Percentiles rank a stretch among this genome's conserved stretches.
phyloP scores from a whole-genome alignment of 2,329 filamentous ascomycete species.

The Penicillium brasilianum region DNA sequence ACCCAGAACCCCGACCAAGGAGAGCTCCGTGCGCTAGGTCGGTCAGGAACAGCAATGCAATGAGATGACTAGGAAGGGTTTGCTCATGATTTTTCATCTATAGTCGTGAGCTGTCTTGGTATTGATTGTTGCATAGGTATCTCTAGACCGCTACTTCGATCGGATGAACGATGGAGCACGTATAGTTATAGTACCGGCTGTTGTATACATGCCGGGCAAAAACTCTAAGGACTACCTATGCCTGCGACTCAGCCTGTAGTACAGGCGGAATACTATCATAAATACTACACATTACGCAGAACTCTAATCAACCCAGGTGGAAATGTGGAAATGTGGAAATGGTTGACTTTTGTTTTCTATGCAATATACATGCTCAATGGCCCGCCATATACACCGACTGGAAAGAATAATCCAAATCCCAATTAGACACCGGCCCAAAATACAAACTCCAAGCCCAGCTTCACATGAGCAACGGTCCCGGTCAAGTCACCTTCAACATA shows the following conservation, averaged over 20 bases:
- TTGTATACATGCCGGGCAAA: no score
- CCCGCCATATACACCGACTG: conserved; percentile 34
- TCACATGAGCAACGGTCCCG: conserved; percentile 12
- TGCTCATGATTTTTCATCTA: no score
- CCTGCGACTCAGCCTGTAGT: no score
- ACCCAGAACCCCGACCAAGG: neutral
- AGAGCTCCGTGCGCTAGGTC: neutral
- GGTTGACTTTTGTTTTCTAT: conserved; percentile 31
- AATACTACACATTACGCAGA: no score
- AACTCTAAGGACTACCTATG: no score
- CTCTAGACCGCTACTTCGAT: neutral
- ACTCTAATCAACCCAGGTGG: no score
- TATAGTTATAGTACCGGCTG: no score
- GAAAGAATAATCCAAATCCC: conserved; percentile 20
- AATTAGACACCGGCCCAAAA: conserved; percentile 22
- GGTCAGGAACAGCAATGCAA: neutral
- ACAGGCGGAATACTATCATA: no score
- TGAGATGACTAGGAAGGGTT: neutral
- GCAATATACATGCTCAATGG: conserved; percentile 34
- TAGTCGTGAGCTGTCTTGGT: neutral
- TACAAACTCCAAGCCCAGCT: conserved; percentile 28
- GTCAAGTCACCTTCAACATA: conserved; percentile 58
- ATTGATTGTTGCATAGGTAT: no score
- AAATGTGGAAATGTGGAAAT: neutral
- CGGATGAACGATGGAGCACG: neutral